A percentile compares a stretch with the other conserved stretches of the same genome.
These are phyloP conservation scores for Phylloporus sp. DNA, from an alignment of 768 basidiomycete species.

Conservation along the genomic window DNA sequence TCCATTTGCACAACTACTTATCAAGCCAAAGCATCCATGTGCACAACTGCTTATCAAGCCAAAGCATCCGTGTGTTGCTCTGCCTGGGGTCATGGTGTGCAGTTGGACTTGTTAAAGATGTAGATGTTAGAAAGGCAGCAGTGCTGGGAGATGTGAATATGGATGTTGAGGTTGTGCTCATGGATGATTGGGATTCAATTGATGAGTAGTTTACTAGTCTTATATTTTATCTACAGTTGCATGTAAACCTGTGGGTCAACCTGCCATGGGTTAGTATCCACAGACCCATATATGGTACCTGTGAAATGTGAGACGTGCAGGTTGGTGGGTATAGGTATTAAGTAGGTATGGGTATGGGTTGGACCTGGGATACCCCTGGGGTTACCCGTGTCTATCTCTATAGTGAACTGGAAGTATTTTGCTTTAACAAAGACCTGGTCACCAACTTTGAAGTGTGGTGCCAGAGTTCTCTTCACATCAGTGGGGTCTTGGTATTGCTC, in stretches of 20 bases:
- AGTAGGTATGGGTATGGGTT: too few species aligned
- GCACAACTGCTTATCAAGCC: slow-evolving; percentile 19
- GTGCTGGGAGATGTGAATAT: not conserved
- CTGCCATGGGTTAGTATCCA: not conserved
- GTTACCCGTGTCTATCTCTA: too few species aligned
- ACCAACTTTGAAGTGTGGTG: too few species aligned
- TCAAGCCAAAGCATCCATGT: slow-evolving; percentile 25
- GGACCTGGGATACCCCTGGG: too few species aligned
- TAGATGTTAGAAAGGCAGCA: slow-evolving; percentile 9
- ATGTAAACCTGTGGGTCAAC: not conserved
- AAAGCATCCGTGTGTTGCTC: slow-evolving; percentile 25
- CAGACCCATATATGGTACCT: not conserved
- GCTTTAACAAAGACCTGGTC: too few species aligned
- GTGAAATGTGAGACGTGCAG: too few species aligned
- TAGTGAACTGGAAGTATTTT: too few species aligned
- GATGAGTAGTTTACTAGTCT: not conserved
- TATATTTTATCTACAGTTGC: not conserved
- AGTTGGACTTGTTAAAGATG: slow-evolving; percentile 24
- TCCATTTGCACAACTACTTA: slow-evolving; percentile 23
- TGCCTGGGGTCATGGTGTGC: slow-evolving; percentile 34
- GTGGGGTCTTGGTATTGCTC: too few species aligned
- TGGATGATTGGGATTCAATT: slow-evolving; percentile 20
- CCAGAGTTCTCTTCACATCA: too few species aligned
- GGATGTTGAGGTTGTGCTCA: slow-evolving; percentile 12
- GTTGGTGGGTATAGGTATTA: too few species aligned